Evolutionary conservation across 768 basidiomycete genomes (phyloP), one percentile per base, ranked within the genome.

Genomic region (Tulasnella sp.): DNA sequence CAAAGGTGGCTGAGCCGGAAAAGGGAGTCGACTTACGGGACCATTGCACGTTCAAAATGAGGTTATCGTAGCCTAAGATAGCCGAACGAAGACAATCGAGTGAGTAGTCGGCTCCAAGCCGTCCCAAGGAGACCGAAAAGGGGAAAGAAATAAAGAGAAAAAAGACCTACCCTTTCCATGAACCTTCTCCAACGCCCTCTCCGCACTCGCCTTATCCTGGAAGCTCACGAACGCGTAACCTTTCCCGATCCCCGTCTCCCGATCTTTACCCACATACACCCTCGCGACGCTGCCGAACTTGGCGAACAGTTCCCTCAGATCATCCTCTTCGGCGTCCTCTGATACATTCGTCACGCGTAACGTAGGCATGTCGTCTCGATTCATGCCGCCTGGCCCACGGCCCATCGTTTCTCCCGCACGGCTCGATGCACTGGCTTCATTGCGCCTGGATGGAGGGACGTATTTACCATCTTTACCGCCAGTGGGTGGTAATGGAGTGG

Each of bases 221-320:
- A 96, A 99, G 70, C 86, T 90, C 58, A 99, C 94, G 66, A 98
- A 98, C 15, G 94, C 95, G 70, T 95, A 96, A 51, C 95, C 95
- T 72, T 95, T 96, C 60, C 93, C 93, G 21, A 86, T 80, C 48
- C 94, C 90, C 8, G 95, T 97, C 67, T 96, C 94, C 55, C 91
- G 78, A 70, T 99, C 96, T 47, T 88, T 79, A 24, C 95, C 96
- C 49, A 99, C 88, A 71, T 93, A 97, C 53, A 97, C 92, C 55
- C 96, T 76, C 32, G 83, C 85, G 34, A 94, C 85, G 15, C 86
- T 78, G 0, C 92, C 91, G 71, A 98, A 96, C 19, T 75, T 71
- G 52, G 83, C 81, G 70, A 99, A 98, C 38, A 99, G 77, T 21
- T 92, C 93, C 58, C 94, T 84, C 24, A 99, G 75, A 72, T 99